A percentile compares a stretch with the other conserved stretches of the same genome.
These are phyloP conservation scores for Cladobotryum protrusum DNA, from an alignment of 2,329 filamentous ascomycete species.

Conservation along the genomic window DNA sequence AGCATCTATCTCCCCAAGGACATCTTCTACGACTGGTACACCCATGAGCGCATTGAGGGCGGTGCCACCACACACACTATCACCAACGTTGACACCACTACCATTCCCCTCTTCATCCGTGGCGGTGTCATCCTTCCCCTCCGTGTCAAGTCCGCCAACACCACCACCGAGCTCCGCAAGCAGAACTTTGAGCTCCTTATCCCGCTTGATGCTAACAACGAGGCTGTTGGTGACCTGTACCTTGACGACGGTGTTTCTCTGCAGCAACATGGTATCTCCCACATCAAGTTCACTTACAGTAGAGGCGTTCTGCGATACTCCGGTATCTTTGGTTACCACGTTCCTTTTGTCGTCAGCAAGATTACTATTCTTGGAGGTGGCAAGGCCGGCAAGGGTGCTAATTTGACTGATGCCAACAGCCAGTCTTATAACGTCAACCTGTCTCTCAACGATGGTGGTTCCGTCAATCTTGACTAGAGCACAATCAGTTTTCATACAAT, in stretches of 20 bases:
- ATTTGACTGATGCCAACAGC: conserved; percentile 9
- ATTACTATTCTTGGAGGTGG: conserved; percentile 43
- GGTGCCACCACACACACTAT: conserved; percentile 30
- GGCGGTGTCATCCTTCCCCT: conserved; percentile 60
- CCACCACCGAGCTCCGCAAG: conserved; percentile 56
- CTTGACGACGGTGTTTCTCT: conserved; percentile 71
- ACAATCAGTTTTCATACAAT: not conserved
- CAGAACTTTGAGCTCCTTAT: conserved; percentile 67
- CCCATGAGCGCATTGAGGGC: conserved; percentile 37
- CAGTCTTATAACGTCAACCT: conserved; percentile 18
- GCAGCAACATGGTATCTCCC: conserved; percentile 47
- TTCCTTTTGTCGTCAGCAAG: conserved; percentile 37
- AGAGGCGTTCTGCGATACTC: conserved; percentile 43
- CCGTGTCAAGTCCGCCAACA: conserved; percentile 51
- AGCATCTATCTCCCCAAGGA: conserved; percentile 44
- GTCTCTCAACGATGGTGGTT: conserved; percentile 15
- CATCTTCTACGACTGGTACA: conserved; percentile 49
- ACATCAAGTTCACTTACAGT: conserved; percentile 53
- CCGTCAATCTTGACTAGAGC: conserved; percentile 8
- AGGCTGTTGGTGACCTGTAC: conserved; percentile 62
- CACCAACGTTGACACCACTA: conserved; percentile 32
- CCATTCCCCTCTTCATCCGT: conserved; percentile 62
- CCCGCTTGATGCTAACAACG: conserved; percentile 55
- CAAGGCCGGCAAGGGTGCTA: conserved; percentile 5
- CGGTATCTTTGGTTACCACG: conserved; percentile 49